phyloP scores from a whole-genome alignment of 208 protist species.

The Wallacemonas sp. region DNA sequence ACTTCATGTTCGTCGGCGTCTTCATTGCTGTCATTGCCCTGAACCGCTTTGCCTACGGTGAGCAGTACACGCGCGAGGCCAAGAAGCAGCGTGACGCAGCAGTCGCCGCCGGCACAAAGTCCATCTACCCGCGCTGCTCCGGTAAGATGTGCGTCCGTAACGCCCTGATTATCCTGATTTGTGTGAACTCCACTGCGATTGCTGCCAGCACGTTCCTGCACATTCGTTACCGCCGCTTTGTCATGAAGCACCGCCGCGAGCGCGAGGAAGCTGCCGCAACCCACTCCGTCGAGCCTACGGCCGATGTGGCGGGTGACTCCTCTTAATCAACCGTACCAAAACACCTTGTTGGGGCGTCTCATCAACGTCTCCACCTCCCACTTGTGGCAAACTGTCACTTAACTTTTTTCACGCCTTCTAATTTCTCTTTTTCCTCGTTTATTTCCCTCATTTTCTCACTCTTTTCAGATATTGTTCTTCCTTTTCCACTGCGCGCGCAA shows the following conservation, averaged over 20 bases:
- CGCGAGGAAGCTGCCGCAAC: neutral
- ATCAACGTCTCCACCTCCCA: too few species aligned
- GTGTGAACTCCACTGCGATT: slow-evolving; percentile 44
- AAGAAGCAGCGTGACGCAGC: slow-evolving; percentile 26
- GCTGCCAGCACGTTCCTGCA: slow-evolving; percentile 37
- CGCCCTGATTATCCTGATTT: slow-evolving; percentile 46
- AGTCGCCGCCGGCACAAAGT: slow-evolving; percentile 10
- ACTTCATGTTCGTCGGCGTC: slow-evolving; percentile 59
- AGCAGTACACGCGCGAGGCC: slow-evolving; percentile 55
- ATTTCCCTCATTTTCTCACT: neutral
- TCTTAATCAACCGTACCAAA: neutral
- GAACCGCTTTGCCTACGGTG: slow-evolving; percentile 65
- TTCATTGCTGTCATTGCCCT: slow-evolving; percentile 58
- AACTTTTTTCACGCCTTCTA: neutral
- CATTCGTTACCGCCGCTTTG: slow-evolving; percentile 51
- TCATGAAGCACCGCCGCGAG: slow-evolving; percentile 28
- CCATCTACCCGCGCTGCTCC: slow-evolving; percentile 41
- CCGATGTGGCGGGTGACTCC: neutral
- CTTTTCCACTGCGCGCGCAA: neutral
- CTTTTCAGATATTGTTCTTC: too few species aligned
- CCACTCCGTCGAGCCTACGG: neutral
- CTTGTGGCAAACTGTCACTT: neutral
- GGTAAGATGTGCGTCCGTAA: slow-evolving; percentile 37
- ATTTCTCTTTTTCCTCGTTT: slow-evolving; percentile 5
- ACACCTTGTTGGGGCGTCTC: too few species aligned